Evolutionary conservation across 78 protist species (phyloP), one percentile per base, ranked within the genome.

Genomic region (Neovahlkampfia damariscottae): DNA sequence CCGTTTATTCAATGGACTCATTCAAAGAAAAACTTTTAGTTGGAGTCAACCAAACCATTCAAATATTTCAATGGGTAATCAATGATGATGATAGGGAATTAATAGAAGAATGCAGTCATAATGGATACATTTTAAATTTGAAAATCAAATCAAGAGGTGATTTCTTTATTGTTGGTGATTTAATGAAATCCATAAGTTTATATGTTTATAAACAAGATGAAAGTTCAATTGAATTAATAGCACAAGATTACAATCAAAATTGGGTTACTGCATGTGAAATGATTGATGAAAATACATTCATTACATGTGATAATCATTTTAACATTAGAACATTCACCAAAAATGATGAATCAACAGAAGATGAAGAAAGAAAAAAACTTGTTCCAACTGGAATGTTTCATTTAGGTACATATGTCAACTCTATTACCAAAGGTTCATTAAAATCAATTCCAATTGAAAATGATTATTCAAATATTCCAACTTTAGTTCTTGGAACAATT

Each of bases 141-240:
- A 77, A 19, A 28, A 38, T 89, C 31, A 74, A 40, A 39, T 3
- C 81, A 7, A 71, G 88, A 41, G 96, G 93, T 32, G 93, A 92
- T 68, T 89, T 87, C 75, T 78, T 91, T 10, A 34, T 92, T 1
- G 97, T 84, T 28, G 95, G 93, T n/a, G 95, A 94, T 70, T 66
- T 90, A 70, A 88, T 90, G 92, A 85, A 86, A 41, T 66, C 84
- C n/a, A 37, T 91, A 41, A 31, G 87, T 10, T 73, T 94, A 10
- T 80, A 85, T 38, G 35, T n/a, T 27, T 87, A 80, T 73, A 37
- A 67, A 8, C 0, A 75, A 19, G 71, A 28, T 39, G 86, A 73
- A 83, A 74, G 31, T 7, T n/a, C 37, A 10, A 77, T 58, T 27
- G 40, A 37, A 5, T n/a, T 37, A 40, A 35, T 81, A 29, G 76